Evolutionary conservation across 2,329 filamentous ascomycete species (phyloP).

Genomic region (Clonostachys rhizophaga): DNA sequence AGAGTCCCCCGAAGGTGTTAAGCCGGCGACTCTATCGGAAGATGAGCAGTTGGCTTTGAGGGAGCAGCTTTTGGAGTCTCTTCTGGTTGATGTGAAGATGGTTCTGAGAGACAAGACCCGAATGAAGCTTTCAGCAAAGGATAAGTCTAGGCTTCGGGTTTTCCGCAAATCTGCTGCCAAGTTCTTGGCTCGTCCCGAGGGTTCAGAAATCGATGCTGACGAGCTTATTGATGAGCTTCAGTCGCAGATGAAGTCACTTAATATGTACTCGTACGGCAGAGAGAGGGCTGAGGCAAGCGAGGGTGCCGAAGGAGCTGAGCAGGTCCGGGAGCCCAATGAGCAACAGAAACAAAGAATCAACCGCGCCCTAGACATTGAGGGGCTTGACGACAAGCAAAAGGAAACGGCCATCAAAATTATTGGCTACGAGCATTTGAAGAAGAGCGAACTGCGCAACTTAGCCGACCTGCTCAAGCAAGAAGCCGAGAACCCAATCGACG

Average conservation of each 20-base stretch:
- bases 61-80: neutral
- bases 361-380: conserved; percentile 28
- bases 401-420: conserved; percentile 25
- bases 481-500: conserved; percentile 72
- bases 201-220: conserved; percentile 14
- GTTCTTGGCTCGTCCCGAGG: conserved; percentile 42
- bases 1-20: neutral
- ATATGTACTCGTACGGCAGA: conserved; percentile 19
- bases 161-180: conserved; percentile 62
- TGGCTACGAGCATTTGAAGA: conserved; percentile 25
- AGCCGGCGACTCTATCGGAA: neutral
- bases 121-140: neutral
- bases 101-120: conserved; percentile 1
- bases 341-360: conserved; percentile 9
- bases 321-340: neutral
- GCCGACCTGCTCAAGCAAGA: conserved; percentile 55
- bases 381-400: conserved; percentile 20
- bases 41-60: neutral
- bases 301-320: conserved; percentile 1
- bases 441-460: conserved; percentile 49
- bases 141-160: conserved; percentile 64
- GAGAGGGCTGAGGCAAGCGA: conserved; percentile 11
- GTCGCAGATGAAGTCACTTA: conserved; percentile 22
- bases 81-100: conserved; percentile 1
- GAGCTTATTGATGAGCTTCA: conserved; percentile 24